Conservation (phyloP, 495 filamentous ascomycete genomes). For the Acidomyces sp. region DNA sequence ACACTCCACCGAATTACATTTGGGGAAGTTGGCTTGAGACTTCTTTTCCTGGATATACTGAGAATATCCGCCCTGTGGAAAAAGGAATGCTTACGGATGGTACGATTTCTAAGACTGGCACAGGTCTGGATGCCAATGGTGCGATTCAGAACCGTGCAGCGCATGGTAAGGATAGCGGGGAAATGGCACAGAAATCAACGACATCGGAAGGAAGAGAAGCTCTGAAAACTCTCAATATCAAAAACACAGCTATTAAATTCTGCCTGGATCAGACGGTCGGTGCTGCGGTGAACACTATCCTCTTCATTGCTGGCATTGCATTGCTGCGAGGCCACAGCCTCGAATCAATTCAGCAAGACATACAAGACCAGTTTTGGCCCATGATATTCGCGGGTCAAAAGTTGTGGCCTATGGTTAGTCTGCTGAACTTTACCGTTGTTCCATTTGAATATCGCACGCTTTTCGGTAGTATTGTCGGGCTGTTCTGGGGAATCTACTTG, state of each 20-base stretch:
- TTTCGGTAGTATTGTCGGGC: conserved; percentile 63
- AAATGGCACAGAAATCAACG: conserved; percentile 1
- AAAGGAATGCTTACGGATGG: conserved; percentile 21
- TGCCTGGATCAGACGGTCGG: conserved; percentile 69
- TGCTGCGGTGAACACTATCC: conserved; percentile 59
- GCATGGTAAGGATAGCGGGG: not conserved
- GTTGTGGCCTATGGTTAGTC: conserved; percentile 72
- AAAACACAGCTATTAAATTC: conserved; percentile 70
- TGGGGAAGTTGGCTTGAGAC: conserved; percentile 59
- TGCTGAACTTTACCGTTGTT: conserved; percentile 67
- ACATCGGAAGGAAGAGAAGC: not conserved
- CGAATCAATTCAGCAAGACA: conserved; percentile 5
- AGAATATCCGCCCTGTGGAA: conserved; percentile 5
- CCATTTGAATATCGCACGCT: conserved; percentile 64
- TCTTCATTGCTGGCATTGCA: conserved; percentile 54
- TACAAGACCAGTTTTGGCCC: conserved; percentile 48
- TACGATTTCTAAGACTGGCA: conserved; percentile 1
- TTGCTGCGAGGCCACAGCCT: conserved; percentile 28
- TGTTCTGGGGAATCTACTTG: conserved; percentile 81
- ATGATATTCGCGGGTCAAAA: conserved; percentile 64
- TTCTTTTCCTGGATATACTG: conserved; percentile 36
- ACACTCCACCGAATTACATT: conserved; percentile 71
- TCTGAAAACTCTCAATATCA: conserved; percentile 40
- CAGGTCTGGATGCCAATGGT: conserved; percentile 1
- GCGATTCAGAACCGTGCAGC: not conserved